Base-by-base conservation (phyloP, 129 eudicot genomes). In the Helianthus tuberosus region DNA sequence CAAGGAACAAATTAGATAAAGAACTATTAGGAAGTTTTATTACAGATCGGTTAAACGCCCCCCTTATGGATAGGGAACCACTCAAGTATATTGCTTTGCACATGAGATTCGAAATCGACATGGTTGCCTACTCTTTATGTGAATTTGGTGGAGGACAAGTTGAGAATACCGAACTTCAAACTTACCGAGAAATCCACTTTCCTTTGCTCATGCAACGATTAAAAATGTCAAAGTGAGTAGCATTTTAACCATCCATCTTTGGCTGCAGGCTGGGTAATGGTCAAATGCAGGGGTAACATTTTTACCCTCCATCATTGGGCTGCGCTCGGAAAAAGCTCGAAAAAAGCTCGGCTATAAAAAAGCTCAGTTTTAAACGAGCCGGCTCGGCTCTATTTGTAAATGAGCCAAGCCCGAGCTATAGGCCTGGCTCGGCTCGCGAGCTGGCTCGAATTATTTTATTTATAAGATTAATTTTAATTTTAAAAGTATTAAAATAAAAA, bases 51-150 rank as follows among this genome's bases (percentile, higher is more conserved):
- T 71, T 66, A 44, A 68, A 72, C 46, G 76, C 48, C 59, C 44
- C 66, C 47, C 32, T 75, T 64, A n/a, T 46, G 7, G 59, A 54
- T 13, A 54, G 55, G 51, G 77, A 71, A 20, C 78, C 86, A 32
- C 81, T 83, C 38, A 91, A 85, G 75, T 94, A 94, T 83, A 86
- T 94, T 49, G 97, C 99, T 64, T 74, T 94, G 83, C 99, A 91
- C 72, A 75, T 94, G 78, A 85, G 99, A 43, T 91, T 94, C 67
- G 99, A 94, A 87, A 86, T 91, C 13, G 99, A 94, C 68, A 94
- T 94, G 97, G 97, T 94, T 53, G 97, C 97, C 1, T 91, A 94
- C 81, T 94, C 99, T 51, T 74, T 84, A 49, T 94, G 99, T 70
- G 91, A 90, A 38, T 94, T 94, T 72, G 99, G 97, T 54, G 97